These are phyloP conservation scores for Noccaea caerulescens DNA, from an alignment of 345 rosid species.

Conservation along the genomic window DNA sequence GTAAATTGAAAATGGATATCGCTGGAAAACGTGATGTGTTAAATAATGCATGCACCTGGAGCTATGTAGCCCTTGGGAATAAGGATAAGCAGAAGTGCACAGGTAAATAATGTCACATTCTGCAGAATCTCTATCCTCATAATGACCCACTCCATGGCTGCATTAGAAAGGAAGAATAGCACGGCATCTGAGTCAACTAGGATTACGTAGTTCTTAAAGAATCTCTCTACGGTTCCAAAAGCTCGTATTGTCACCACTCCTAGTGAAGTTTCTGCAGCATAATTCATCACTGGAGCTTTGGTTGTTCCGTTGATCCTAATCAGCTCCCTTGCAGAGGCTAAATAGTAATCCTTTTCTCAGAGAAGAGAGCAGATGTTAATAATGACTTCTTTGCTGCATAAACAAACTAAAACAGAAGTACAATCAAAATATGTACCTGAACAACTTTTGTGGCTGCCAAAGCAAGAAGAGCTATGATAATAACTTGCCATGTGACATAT, in stretches of 20 bases:
- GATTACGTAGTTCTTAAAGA: conserved; percentile 59
- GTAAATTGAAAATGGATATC: background rate
- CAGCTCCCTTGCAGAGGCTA: conserved; percentile 73
- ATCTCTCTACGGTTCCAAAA: conserved; percentile 60
- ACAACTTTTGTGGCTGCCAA: conserved; percentile 52
- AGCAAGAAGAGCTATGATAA: conserved; percentile 58
- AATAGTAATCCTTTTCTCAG: conserved; percentile 58
- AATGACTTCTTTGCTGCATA: background rate
- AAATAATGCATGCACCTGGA: conserved; percentile 49
- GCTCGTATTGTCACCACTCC: conserved; percentile 80
- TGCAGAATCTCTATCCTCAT: conserved; percentile 73
- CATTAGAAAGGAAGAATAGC: conserved; percentile 79
- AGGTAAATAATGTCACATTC: conserved; percentile 66
- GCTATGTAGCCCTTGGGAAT: conserved; percentile 67
- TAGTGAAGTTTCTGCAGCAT: conserved; percentile 78
- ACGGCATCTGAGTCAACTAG: conserved; percentile 78
- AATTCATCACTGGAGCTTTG: conserved; percentile 86
- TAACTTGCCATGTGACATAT: conserved; percentile 78
- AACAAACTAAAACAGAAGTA: conserved; percentile 1
- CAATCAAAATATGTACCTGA: conserved; percentile 51
- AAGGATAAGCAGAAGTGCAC: conserved; percentile 70
- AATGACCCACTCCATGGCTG: conserved; percentile 80
- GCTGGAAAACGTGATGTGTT: conserved; percentile 15
- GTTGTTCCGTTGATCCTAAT: conserved; percentile 83
- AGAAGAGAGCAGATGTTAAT: background rate